Evolutionary conservation across 2,329 filamentous ascomycete species (phyloP).

Genomic region (Venturia effusa): DNA sequence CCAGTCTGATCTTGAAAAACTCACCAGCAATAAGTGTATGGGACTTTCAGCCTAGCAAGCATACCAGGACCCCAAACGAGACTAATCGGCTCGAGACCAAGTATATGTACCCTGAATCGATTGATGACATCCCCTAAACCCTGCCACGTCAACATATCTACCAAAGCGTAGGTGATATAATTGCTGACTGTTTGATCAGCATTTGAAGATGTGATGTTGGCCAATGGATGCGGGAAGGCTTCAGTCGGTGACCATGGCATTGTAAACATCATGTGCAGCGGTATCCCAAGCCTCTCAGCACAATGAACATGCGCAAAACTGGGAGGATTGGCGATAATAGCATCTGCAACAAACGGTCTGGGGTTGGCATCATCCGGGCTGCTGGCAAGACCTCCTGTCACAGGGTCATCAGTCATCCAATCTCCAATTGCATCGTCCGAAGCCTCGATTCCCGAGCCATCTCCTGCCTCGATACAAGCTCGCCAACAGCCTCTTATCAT

Average conservation of each 20-base stretch:
- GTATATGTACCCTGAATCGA: slow-evolving; percentile 56
- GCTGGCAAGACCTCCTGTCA: not conserved
- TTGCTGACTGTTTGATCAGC: slow-evolving; percentile 65
- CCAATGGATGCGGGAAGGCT: slow-evolving; percentile 63
- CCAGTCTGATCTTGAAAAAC: not conserved
- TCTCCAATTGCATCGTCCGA: slow-evolving; percentile 44
- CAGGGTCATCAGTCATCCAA: slow-evolving; percentile 28
- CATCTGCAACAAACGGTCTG: slow-evolving; percentile 13
- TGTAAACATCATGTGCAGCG: slow-evolving; percentile 15
- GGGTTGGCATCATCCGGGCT: not conserved
- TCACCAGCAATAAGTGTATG: slow-evolving; percentile 15
- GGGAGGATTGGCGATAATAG: slow-evolving; percentile 15
- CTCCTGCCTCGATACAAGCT: slow-evolving; percentile 69
- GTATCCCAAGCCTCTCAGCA: slow-evolving; percentile 13
- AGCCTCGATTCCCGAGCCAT: slow-evolving; percentile 47
- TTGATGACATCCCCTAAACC: slow-evolving; percentile 67
- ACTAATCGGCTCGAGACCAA: slow-evolving; percentile 57
- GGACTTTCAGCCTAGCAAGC: slow-evolving; percentile 11
- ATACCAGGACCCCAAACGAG: slow-evolving; percentile 13
- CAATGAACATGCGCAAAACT: slow-evolving; percentile 14
- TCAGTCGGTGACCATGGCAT: slow-evolving; percentile 15
- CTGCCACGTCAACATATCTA: slow-evolving; percentile 63
- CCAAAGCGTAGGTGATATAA: slow-evolving; percentile 69
- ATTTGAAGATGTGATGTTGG: slow-evolving; percentile 62
- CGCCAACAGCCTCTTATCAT: slow-evolving; percentile 82